These are phyloP conservation scores for Didymella pomorum DNA, from an alignment of 2,329 filamentous ascomycete species.

Conservation along the genomic window DNA sequence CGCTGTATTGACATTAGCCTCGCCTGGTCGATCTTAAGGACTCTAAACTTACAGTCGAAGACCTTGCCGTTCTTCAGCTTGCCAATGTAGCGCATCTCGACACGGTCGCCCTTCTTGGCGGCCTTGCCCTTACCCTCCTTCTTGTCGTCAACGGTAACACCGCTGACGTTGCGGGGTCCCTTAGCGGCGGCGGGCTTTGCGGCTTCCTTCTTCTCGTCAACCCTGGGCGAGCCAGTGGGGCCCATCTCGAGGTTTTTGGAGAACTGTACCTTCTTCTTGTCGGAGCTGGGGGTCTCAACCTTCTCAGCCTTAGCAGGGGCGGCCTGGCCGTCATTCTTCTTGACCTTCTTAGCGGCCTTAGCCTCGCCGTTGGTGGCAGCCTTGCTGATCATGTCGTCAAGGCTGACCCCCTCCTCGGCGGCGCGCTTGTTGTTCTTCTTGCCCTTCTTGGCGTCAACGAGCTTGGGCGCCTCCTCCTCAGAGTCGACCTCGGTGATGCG, in stretches of 20 bases:
- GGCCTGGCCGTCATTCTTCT: conserved; percentile 97
- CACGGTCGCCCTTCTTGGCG: conserved; percentile 88
- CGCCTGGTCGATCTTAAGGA: neutral
- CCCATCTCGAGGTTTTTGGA: conserved; percentile 99
- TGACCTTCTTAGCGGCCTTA: conserved; percentile 97
- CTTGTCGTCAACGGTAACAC: conserved; percentile 94
- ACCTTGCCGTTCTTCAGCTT: conserved; percentile 93
- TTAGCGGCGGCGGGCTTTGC: conserved; percentile 60
- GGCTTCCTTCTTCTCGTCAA: conserved; percentile 50
- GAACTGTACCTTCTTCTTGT: conserved; percentile 95
- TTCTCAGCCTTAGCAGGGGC: conserved; percentile 63
- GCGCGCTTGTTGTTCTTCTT: conserved; percentile 90
- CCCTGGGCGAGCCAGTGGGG: conserved; percentile 69
- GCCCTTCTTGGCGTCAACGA: conserved; percentile 52
- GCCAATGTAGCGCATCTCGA: conserved; percentile 97
- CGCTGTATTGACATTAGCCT: conserved; percentile 61
- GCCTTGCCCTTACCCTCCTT: conserved; percentile 85
- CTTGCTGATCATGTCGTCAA: conserved; percentile 88
- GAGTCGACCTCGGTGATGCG: conserved; percentile 84
- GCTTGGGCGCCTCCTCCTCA: conserved; percentile 71
- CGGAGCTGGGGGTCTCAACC: conserved; percentile 56
- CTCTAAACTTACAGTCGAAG: conserved; percentile 78
- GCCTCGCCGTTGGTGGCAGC: conserved; percentile 75
- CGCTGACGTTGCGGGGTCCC: conserved; percentile 78
- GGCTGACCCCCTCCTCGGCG: conserved; percentile 69